These are phyloP conservation scores for Cercospora canescens DNA, from an alignment of 2,329 filamentous ascomycete genomes.

Conservation along the genomic window DNA sequence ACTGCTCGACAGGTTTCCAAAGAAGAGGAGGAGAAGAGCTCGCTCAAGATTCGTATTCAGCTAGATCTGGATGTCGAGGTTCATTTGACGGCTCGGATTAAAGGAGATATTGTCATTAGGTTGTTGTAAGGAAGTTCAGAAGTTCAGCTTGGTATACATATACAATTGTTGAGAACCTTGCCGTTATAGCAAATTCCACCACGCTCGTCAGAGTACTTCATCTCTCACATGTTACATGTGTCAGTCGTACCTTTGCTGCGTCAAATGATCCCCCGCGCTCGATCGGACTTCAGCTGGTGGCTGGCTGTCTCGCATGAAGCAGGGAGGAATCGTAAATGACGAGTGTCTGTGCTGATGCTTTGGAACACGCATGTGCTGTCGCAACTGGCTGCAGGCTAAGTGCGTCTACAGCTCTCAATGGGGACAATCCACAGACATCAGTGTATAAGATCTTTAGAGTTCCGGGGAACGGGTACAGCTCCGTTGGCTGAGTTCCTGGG, in stretches of 20 bases:
- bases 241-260: too few relatives aligned
- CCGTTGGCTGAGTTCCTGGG: too few relatives aligned
- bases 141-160: background rate
- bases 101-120: constrained; percentile 34
- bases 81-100: constrained; percentile 29
- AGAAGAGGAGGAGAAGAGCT: constrained; percentile 24
- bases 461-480: background rate
- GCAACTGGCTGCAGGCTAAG: constrained; percentile 1
- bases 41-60: constrained; percentile 32
- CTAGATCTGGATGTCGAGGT: constrained; percentile 34
- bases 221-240: background rate
- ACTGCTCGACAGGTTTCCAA: background rate
- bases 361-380: background rate
- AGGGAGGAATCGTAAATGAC: background rate
- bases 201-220: background rate
- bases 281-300: background rate
- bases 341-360: background rate
- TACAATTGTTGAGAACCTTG: background rate
- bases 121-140: constrained; percentile 24
- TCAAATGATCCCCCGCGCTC: background rate
- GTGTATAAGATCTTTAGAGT: background rate
- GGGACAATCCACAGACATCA: constrained; percentile 5
- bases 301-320: background rate
- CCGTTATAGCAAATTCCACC: background rate
- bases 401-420: background rate